A percentile compares a stretch with the other conserved stretches of the same genome.
phyloP scores from a whole-genome alignment of 2,329 filamentous ascomycete genomes.

The Arthrobotrys entomopaga region DNA sequence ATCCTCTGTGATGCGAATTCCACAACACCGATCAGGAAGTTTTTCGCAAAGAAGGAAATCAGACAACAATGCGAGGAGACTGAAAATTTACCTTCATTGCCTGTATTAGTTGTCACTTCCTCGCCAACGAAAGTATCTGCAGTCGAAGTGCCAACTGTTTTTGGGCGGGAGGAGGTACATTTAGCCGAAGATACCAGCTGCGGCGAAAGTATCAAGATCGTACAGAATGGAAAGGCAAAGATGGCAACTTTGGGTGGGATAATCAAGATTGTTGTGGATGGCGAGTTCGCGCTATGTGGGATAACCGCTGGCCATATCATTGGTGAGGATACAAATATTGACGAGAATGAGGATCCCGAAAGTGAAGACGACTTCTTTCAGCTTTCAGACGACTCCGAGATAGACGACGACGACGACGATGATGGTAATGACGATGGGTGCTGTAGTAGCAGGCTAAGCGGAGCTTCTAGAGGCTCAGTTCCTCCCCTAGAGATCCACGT shows the following conservation, averaged over 20 bases:
- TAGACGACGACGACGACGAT: constrained; percentile 10
- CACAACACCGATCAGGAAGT: constrained; percentile 51
- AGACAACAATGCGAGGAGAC: constrained; percentile 40
- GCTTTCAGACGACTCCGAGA: constrained; percentile 8
- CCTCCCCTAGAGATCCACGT: constrained; percentile 17
- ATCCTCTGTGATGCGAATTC: constrained; percentile 56
- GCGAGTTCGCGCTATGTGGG: constrained; percentile 13
- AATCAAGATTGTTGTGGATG: constrained; percentile 18
- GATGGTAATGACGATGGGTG: background rate
- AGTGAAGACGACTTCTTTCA: constrained; percentile 9
- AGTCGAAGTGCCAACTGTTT: constrained; percentile 1
- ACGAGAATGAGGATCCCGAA: constrained; percentile 1
- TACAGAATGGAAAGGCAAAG: constrained; percentile 16
- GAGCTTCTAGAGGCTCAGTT: background rate
- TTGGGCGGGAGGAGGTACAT: constrained; percentile 22
- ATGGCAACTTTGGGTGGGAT: constrained; percentile 40
- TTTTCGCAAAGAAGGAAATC: constrained; percentile 55
- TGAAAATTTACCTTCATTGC: constrained; percentile 23
- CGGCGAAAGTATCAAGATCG: constrained; percentile 42
- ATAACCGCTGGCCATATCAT: constrained; percentile 36
- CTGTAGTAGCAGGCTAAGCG: background rate
- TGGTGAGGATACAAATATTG: background rate
- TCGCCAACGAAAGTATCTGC: constrained; percentile 5
- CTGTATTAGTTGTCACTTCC: constrained; percentile 28
- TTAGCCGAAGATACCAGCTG: constrained; percentile 10